Evolutionary conservation across 148 eudicot genomes (phyloP).

Genomic region (Rhododendron simsii): DNA sequence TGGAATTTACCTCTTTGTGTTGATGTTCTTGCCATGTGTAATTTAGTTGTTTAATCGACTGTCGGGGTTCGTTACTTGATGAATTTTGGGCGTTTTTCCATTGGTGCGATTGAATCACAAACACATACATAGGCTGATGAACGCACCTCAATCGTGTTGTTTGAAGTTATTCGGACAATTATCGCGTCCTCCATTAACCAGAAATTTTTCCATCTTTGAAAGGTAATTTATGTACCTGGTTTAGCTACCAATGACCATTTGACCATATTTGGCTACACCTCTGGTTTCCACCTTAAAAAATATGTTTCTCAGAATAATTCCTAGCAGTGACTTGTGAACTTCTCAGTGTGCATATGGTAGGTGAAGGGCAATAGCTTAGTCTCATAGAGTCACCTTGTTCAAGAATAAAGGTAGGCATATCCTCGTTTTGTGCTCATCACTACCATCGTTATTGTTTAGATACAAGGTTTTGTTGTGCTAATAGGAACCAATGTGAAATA

Average conservation of each 20-base stretch:
- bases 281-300: neutral
- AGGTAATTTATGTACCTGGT: conserved; percentile 23
- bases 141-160: conserved; percentile 60
- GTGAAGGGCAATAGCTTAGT: conserved; percentile 25
- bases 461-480: neutral
- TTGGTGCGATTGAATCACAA: too few relatives aligned
- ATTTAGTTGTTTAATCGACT: too few relatives aligned
- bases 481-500: neutral
- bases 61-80: too few relatives aligned
- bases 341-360: conserved; percentile 62
- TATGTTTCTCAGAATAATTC: conserved; percentile 46
- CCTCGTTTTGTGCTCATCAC: too few relatives aligned
- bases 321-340: conserved; percentile 54
- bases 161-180: conserved; percentile 61
- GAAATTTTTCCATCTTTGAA: conserved; percentile 63
- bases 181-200: conserved; percentile 73
- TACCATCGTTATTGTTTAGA: neutral
- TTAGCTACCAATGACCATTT: too few relatives aligned
- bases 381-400: conserved; percentile 10
- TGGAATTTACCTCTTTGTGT: too few relatives aligned
- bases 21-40: too few relatives aligned
- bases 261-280: too few relatives aligned
- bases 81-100: too few relatives aligned
- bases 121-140: conserved; percentile 15
- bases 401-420: conserved; percentile 1